Conservation (phyloP, 805 yeast species). For the Kregervanrija delftensis region DNA sequence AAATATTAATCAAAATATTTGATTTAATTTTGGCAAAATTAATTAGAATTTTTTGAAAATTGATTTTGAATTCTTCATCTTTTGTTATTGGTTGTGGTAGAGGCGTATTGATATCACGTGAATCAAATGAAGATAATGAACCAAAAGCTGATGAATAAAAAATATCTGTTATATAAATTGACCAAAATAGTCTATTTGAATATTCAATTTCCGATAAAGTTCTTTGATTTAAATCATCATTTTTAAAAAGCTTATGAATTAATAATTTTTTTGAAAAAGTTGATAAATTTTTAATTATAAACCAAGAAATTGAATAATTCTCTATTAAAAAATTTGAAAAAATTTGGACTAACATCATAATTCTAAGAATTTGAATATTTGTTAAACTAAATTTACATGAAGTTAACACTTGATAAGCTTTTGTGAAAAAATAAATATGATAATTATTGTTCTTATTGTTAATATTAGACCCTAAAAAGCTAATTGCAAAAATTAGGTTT, state of each 20-base stretch:
- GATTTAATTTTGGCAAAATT: constrained; percentile 42
- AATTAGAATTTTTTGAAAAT: constrained; percentile 30
- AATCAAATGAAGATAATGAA: constrained; percentile 22
- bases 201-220: constrained; percentile 34
- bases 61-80: constrained; percentile 37
- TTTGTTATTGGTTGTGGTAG: constrained; percentile 29
- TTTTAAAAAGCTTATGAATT: constrained; percentile 37
- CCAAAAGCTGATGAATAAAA: constrained; percentile 21
- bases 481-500: constrained; percentile 48
- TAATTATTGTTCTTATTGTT: constrained; percentile 34
- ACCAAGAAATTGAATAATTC: constrained; percentile 4
- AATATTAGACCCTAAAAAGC: constrained; percentile 35
- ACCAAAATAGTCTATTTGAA: constrained; percentile 32
- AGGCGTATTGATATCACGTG: constrained; percentile 24
- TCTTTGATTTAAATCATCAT: constrained; percentile 23
- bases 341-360: constrained; percentile 3
- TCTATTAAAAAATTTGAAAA: background rate
- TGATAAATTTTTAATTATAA: constrained; percentile 46
- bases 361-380: constrained; percentile 4
- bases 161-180: constrained; percentile 23
- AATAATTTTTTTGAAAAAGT: constrained; percentile 38
- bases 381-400: background rate
- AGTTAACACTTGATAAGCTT: constrained; percentile 34
- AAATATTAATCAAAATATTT: constrained; percentile 24
- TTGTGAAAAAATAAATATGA: constrained; percentile 48